Evolutionary conservation across 1,284 basidiomycete genomes (phyloP).

Genomic region (Volvariella volvacea): DNA sequence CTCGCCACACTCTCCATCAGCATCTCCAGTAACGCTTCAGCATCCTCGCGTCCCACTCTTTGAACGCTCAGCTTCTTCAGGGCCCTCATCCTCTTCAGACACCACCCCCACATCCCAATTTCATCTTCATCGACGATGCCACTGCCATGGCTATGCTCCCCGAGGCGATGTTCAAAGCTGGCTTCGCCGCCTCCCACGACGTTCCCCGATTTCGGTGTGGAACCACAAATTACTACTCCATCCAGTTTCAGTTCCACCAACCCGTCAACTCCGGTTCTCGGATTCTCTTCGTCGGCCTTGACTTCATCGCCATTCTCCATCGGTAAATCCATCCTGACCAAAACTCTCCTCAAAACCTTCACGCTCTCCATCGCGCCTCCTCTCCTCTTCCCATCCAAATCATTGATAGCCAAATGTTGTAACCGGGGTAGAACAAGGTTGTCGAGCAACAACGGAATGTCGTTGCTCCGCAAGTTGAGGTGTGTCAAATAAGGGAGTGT

Average conservation of each 20-base stretch:
- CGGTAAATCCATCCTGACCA: slow-evolving; percentile 23
- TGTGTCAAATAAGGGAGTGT: slow-evolving; percentile 16
- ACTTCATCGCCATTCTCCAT: slow-evolving; percentile 13
- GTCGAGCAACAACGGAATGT: slow-evolving; percentile 20
- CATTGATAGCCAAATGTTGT: slow-evolving; percentile 19
- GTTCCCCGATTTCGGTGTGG: background rate
- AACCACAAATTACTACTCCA: background rate
- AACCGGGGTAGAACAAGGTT: slow-evolving; percentile 21
- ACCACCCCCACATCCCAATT: slow-evolving; percentile 20
- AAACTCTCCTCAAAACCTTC: slow-evolving; percentile 16
- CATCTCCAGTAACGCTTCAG: slow-evolving; percentile 12
- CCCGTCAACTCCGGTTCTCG: background rate
- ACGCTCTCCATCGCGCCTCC: slow-evolving; percentile 19
- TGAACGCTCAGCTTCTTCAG: slow-evolving; percentile 18
- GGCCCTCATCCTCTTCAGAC: slow-evolving; percentile 18
- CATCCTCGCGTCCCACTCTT: slow-evolving; percentile 15
- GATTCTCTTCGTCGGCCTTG: slow-evolving; percentile 16
- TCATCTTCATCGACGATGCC: background rate
- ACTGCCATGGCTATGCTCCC: background rate
- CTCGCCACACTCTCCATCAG: slow-evolving; percentile 2
- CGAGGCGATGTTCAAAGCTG: background rate
- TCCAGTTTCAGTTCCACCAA: background rate
- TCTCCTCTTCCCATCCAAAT: slow-evolving; percentile 23
- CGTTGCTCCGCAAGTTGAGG: slow-evolving; percentile 24
- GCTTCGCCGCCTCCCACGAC: background rate